Evolutionary conservation across 495 filamentous ascomycete genomes (phyloP), one percentile per base, ranked within the genome.

Genomic region (Chaetomium fimeti): DNA sequence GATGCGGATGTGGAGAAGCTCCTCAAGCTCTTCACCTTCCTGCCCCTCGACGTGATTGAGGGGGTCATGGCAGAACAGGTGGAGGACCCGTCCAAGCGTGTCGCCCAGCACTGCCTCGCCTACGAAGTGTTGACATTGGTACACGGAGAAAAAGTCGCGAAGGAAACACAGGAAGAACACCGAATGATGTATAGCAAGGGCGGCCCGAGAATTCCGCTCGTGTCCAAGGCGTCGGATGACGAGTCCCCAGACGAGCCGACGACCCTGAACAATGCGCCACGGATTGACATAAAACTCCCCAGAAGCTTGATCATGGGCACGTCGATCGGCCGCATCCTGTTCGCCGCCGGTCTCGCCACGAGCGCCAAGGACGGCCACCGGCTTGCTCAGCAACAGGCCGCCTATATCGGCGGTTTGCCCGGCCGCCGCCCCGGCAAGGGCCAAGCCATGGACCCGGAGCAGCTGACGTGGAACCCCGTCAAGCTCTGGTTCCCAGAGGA

Each of bases 1-100:
- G 94, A 99, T 72, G 85, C 83, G 15, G 87, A 90, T 36, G 85
- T 97, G 0, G 88, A 88, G 74, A 82, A 81, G 5, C 89, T 95
- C 59, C 82, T 99, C 25, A 92, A 91, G 70, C 84, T 96, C 38
- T 93, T 99, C 71, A 98, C 95, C 0, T 97, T 99, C 72, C 72
- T 96, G 29, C 89, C 92, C 1, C 60, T 89, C 3, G 71, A 80
- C 3, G 72, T 84, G 25, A 92, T 98, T 47, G 74, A 82, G 1
- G 63, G 73, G 7, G 72, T 89, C 25, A 89, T 97, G 82, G 74
- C 78, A 25, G 71, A 88, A 63, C 92, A 97, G 62, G 77, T 73
- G 20, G 16, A 78, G 16, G 82, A 90, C 47, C 89, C 91, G 0
- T 83, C 84, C 0, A 84, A 87, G 71, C 84, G 94, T 3, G 75